Evolutionary conservation across 495 filamentous ascomycete species (phyloP).

Genomic region (Talaromyces adpressus): DNA sequence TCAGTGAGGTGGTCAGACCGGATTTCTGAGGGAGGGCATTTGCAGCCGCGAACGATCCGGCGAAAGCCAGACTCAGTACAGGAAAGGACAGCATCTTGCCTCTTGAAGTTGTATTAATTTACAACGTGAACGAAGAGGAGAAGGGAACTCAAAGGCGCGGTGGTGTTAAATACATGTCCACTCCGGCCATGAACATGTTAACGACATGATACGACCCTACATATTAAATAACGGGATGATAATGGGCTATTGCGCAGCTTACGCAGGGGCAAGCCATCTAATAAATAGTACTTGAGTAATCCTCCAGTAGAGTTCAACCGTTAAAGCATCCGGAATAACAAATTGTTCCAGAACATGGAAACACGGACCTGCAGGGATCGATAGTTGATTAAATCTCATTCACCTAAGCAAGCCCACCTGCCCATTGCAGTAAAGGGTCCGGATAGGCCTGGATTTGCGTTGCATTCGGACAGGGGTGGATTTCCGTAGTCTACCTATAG

Average conservation of each 20-base stretch:
- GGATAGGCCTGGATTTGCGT: not conserved
- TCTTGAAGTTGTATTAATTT: no score
- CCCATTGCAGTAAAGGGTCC: not conserved
- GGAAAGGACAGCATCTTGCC: slow-evolving; percentile 1
- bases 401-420: not conserved
- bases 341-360: not conserved
- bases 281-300: no score
- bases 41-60: not conserved
- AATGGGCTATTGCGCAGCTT: no score
- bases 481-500: not conserved
- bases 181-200: no score
- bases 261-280: no score
- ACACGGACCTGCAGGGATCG: not conserved
- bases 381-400: not conserved
- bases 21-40: not conserved
- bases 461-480: not conserved
- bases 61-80: not conserved
- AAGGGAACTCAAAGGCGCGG: no score
- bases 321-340: not conserved
- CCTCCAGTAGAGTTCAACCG: not conserved
- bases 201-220: no score
- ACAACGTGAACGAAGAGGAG: no score
- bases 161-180: no score
- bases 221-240: no score
- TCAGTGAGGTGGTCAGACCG: slow-evolving; percentile 4